Evolutionary conservation across 805 yeast species (phyloP), one percentile per base, ranked within the genome.

Genomic region (Candida germanica): DNA sequence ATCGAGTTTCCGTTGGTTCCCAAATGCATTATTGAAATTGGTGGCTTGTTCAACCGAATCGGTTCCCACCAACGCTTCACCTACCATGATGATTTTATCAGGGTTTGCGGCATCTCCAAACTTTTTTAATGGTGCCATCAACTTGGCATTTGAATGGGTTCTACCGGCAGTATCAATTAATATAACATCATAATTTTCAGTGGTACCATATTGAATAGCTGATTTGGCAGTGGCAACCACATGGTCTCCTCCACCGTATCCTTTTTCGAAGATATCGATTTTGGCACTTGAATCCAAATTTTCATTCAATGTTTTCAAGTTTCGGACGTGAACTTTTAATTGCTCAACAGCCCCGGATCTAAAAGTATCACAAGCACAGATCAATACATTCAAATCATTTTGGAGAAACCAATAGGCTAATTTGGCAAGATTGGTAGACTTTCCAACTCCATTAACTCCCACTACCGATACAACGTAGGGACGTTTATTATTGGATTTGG

Each of bases 291-390:
- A 68, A 12, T 67, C 58, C 15, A 61, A 61, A 3, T 73, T 58
- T 31, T 71, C 75, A 21, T 87, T 80, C 27, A 89, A 67, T 43
- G 79, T 79, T 35, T 80, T 76, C 44, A 91, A 67, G 51, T 93
- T 86, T 43, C 81, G 80, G 2, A 91, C 98, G 62, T 91, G 98
- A 2, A 89, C 96, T 48, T 93, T 79, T 42, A 91, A 69, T 63
- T 91, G 98, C 58, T 91, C 98, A n/a, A 91, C 97, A 1, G 98
- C 98, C 35, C 98, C 98, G 1, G 96, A 87, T 61, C 98, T 75
- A 65, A 91, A 91, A 0, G 98, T 93, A 64, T 91, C 98, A 64
- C 98, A 91, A 0, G 98, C 98, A 15, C 95, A 94, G 50, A 91
- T 84, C 35, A 91, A 69, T 1, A 91, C 95, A 47, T 76, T 79